phyloP scores from a whole-genome alignment of 2,329 filamentous ascomycete species.

The Aureobasidium sp. region DNA sequence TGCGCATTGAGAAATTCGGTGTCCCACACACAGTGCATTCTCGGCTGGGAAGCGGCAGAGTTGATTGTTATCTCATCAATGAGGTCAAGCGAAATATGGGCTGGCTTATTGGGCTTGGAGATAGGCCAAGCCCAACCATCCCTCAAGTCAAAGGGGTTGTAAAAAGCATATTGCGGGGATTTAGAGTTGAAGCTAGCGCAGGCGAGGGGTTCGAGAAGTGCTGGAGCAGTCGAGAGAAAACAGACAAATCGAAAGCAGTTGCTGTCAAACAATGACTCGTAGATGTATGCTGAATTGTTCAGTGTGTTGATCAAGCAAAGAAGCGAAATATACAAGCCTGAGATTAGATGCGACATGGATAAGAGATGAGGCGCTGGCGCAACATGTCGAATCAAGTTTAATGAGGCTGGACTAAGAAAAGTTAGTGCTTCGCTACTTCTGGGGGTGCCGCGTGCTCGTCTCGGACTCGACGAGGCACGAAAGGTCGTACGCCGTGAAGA shows the following conservation, averaged over 20 bases:
- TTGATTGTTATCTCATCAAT: neutral
- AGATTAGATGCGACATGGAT: constrained; percentile 13
- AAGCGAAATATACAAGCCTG: neutral
- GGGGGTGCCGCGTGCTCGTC: constrained; percentile 7
- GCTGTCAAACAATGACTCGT: neutral
- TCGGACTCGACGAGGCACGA: neutral
- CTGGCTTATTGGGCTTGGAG: constrained; percentile 6
- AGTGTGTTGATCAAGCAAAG: neutral
- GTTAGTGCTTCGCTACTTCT: constrained; percentile 11
- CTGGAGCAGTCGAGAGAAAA: neutral
- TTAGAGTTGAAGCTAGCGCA: constrained; percentile 2
- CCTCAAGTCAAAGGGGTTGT: neutral
- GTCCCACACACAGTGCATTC: neutral
- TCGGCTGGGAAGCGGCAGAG: neutral
- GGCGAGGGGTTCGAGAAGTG: constrained; percentile 3
- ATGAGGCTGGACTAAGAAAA: constrained; percentile 13
- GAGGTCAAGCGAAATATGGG: neutral
- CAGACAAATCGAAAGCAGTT: neutral
- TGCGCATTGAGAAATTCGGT: neutral
- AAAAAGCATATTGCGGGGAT: constrained; percentile 9
- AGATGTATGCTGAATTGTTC: neutral
- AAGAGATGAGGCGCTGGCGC: constrained; percentile 11
- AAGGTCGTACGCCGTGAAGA: neutral
- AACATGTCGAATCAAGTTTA: constrained; percentile 13
- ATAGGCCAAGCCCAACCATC: constrained; percentile 6